phyloP scores from a whole-genome alignment of 1,284 basidiomycete species.

The Neonothopanus nambi region DNA sequence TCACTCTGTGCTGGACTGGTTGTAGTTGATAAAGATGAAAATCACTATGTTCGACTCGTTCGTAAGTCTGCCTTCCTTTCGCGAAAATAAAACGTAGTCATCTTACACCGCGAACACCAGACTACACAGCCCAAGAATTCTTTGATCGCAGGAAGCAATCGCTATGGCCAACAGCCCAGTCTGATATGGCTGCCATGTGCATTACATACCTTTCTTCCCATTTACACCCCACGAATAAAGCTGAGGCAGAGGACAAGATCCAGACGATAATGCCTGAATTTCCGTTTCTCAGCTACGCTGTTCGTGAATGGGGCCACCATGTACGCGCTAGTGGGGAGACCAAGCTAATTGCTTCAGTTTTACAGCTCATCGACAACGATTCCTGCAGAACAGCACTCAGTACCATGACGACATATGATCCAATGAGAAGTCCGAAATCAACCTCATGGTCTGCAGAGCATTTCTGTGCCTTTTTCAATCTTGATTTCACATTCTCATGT shows the following conservation, averaged over 20 bases:
- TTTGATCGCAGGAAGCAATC: not conserved
- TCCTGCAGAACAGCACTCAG: not conserved
- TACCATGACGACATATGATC: not conserved
- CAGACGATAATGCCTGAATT: not conserved
- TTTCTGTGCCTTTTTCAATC: not conserved
- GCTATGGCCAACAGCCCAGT: not conserved
- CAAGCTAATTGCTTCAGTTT: not conserved
- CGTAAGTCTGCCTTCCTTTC: not conserved
- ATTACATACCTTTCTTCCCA: not conserved
- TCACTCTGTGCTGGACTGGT: not conserved
- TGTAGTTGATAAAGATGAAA: not conserved
- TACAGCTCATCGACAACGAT: not conserved
- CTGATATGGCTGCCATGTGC: not conserved
- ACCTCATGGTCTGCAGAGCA: not conserved
- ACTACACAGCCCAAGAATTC: constrained; percentile 1
- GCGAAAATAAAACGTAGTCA: not conserved
- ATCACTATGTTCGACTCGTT: not conserved
- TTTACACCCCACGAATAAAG: not conserved
- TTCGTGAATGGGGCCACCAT: constrained; percentile 1
- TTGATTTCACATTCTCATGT: not conserved
- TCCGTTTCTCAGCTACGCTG: not conserved
- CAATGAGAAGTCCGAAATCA: constrained; percentile 2
- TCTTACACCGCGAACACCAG: not conserved
- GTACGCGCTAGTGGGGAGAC: not conserved
- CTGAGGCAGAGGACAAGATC: not conserved